Percentiles rank a stretch among this genome's conserved stretches.
These are phyloP conservation scores for Xanthoconium separans DNA, from an alignment of 1,284 basidiomycete genomes.

Conservation along the genomic window DNA sequence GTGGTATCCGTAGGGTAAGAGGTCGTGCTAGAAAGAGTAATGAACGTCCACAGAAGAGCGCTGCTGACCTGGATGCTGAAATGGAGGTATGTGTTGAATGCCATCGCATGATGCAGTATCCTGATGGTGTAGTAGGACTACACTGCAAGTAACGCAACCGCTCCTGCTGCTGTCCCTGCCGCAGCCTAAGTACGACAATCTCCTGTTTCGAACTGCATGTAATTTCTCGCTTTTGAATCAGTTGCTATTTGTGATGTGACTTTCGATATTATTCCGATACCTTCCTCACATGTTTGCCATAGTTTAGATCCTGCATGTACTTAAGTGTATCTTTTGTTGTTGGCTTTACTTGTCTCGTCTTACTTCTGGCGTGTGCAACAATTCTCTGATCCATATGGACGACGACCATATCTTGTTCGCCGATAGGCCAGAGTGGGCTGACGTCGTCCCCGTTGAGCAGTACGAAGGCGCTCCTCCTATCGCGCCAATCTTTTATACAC, in stretches of 20 bases:
- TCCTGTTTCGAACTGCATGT: slow-evolving; percentile 7
- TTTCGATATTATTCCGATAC: slow-evolving; percentile 25
- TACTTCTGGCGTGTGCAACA: slow-evolving; percentile 1
- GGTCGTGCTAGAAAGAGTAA: slow-evolving; percentile 61
- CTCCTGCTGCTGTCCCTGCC: slow-evolving; percentile 40
- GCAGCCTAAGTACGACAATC: slow-evolving; percentile 21
- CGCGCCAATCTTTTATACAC: slow-evolving; percentile 86
- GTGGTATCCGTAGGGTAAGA: slow-evolving; percentile 52
- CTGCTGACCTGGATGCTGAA: slow-evolving; percentile 77
- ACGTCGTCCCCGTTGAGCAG: slow-evolving; percentile 79
- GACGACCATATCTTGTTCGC: slow-evolving; percentile 44
- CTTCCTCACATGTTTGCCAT: slow-evolving; percentile 16
- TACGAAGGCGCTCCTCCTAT: slow-evolving; percentile 76
- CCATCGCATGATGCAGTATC: not conserved
- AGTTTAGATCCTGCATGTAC: slow-evolving; percentile 27
- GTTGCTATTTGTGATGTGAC: slow-evolving; percentile 9
- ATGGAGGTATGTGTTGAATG: slow-evolving; percentile 63
- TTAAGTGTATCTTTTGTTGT: slow-evolving; percentile 9
- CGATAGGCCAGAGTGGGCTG: slow-evolving; percentile 73
- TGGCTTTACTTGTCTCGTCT: not conserved
- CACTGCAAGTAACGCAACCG: slow-evolving; percentile 52
- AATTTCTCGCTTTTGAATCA: slow-evolving; percentile 6
- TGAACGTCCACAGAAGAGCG: slow-evolving; percentile 66
- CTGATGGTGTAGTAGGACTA: slow-evolving; percentile 52
- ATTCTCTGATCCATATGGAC: slow-evolving; percentile 7